phyloP scores from a whole-genome alignment of 352 stramenopile species.

The Aphanomyces stellatus region DNA sequence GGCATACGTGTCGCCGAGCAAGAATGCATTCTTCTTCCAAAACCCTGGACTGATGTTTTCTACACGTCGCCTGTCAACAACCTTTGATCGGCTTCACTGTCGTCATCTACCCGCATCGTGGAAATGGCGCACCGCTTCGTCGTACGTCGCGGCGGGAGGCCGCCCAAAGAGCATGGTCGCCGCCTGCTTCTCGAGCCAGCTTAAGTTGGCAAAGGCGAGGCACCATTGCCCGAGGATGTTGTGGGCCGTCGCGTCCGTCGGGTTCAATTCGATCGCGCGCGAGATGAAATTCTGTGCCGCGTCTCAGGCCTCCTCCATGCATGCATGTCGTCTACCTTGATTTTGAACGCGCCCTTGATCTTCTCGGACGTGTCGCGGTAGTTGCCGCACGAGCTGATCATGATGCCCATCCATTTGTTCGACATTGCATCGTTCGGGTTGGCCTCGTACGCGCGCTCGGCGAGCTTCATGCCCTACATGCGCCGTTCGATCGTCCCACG shows the following conservation, averaged over 20 bases:
- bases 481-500: not conserved
- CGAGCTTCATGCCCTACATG: constrained; percentile 29
- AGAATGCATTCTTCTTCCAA: constrained; percentile 72
- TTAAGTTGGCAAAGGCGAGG: constrained; percentile 67
- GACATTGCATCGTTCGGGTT: constrained; percentile 38
- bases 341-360: constrained; percentile 54
- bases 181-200: constrained; percentile 63
- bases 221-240: constrained; percentile 73
- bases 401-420: constrained; percentile 74
- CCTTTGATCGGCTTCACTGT: too few relatives aligned
- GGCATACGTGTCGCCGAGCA: constrained; percentile 51
- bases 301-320: not conserved
- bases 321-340: constrained; percentile 29
- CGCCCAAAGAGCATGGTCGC: constrained; percentile 57
- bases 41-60: constrained; percentile 53
- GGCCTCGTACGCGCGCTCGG: constrained; percentile 41
- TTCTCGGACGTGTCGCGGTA: constrained; percentile 60
- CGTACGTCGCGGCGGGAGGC: constrained; percentile 47
- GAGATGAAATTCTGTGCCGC: constrained; percentile 41
- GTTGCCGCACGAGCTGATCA: constrained; percentile 52
- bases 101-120: constrained; percentile 32
- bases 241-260: constrained; percentile 44
- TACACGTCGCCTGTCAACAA: too few relatives aligned
- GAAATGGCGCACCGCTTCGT: constrained; percentile 50
- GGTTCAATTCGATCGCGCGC: constrained; percentile 64